phyloP scores from a whole-genome alignment of 2,329 filamentous ascomycete species.

The Phoma sp. region DNA sequence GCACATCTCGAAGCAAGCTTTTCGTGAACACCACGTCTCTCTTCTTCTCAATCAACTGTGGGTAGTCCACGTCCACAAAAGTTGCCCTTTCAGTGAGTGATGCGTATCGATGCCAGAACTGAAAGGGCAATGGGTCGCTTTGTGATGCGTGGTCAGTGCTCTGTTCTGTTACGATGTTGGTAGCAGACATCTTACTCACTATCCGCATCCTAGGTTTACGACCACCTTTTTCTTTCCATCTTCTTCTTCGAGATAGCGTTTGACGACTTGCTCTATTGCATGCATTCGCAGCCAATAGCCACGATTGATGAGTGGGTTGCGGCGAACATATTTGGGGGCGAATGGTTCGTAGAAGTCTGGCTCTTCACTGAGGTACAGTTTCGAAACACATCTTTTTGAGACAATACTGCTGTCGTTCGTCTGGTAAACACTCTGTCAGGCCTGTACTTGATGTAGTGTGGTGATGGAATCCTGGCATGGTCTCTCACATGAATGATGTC shows the following conservation, averaged over 20 bases:
- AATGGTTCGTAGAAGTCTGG: conserved; percentile 89
- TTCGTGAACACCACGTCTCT: conserved; percentile 68
- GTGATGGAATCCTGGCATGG: neutral
- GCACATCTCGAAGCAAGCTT: conserved; percentile 52
- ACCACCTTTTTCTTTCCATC: conserved; percentile 71
- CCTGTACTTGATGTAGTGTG: conserved; percentile 7
- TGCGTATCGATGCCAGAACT: conserved; percentile 74
- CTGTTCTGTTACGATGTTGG: neutral
- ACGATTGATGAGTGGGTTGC: conserved; percentile 88
- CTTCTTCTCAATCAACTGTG: conserved; percentile 79
- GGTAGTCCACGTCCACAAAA: conserved; percentile 89
- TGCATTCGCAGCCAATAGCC: conserved; percentile 88
- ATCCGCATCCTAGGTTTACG: conserved; percentile 88
- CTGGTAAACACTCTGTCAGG: conserved; percentile 52
- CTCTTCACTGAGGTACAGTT: conserved; percentile 78
- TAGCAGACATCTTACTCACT: conserved; percentile 65
- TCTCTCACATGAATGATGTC: conserved; percentile 63
- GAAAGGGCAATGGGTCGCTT: conserved; percentile 88
- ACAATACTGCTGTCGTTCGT: conserved; percentile 93
- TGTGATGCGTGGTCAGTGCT: conserved; percentile 28
- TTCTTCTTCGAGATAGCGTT: conserved; percentile 71
- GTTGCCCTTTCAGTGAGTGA: conserved; percentile 64
- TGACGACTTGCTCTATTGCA: conserved; percentile 77
- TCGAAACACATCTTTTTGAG: conserved; percentile 92
- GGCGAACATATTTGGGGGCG: conserved; percentile 80